Evolutionary conservation across 768 basidiomycete genomes (phyloP).

Genomic region (Chalciporus pseudorubinellus): DNA sequence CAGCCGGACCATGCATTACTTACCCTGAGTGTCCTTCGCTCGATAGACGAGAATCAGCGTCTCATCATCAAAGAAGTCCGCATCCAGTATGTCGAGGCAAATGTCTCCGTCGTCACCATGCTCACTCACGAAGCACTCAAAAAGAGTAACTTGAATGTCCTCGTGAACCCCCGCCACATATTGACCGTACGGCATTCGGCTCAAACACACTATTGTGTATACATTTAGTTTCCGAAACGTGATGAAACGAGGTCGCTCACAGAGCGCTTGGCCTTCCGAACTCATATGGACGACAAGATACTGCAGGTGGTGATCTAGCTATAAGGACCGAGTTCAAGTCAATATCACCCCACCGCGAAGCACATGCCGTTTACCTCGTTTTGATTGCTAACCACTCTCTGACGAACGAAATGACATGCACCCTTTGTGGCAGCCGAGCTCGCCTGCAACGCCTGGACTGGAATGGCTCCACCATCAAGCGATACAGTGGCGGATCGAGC

Average conservation of each 20-base stretch:
- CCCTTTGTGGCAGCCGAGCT: conserved; percentile 30
- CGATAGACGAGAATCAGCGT: conserved; percentile 63
- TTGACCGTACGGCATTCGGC: conserved; percentile 49
- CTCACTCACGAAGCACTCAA: conserved; percentile 45
- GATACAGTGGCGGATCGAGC: conserved; percentile 55
- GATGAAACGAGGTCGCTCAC: conserved; percentile 41
- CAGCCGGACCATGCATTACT: conserved; percentile 29
- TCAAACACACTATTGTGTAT: conserved; percentile 53
- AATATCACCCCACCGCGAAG: conserved; percentile 24
- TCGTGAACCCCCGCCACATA: conserved; percentile 37
- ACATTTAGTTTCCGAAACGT: conserved; percentile 31
- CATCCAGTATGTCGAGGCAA: conserved; percentile 57
- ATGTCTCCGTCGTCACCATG: conserved; percentile 31
- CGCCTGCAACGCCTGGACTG: conserved; percentile 33
- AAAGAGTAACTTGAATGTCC: conserved; percentile 45
- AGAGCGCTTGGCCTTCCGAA: conserved; percentile 38
- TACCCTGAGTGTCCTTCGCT: conserved; percentile 46
- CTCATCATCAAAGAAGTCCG: conserved; percentile 80
- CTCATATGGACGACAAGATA: conserved; percentile 50
- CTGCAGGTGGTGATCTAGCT: conserved; percentile 48
- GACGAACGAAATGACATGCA: conserved; percentile 44
- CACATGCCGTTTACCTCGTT: conserved; percentile 47
- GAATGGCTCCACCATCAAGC: conserved; percentile 28
- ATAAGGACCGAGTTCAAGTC: conserved; percentile 27
- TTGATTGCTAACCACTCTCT: conserved; percentile 47